Conservation (phyloP, 164 flowering plant genomes). For the Vitis cinerea region DNA sequence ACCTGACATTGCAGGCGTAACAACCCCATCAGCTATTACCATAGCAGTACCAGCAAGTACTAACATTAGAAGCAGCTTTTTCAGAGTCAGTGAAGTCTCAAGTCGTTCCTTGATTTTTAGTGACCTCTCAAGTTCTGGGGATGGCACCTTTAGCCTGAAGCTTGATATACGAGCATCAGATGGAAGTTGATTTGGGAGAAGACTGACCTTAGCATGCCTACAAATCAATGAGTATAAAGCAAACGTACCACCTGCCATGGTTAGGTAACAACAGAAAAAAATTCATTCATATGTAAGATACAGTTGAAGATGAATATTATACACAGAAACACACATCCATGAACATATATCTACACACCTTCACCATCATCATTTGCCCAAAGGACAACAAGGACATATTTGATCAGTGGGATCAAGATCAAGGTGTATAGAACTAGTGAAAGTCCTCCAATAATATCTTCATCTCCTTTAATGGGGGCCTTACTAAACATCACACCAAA, state of each 20-base stretch:
- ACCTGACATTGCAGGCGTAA: constrained; percentile 99
- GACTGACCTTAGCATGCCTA: constrained; percentile 97
- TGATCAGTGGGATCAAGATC: constrained; percentile 85
- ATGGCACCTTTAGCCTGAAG: constrained; percentile 96
- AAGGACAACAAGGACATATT: constrained; percentile 86
- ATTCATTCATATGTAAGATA: background rate
- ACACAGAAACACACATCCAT: background rate
- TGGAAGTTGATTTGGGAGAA: constrained; percentile 95
- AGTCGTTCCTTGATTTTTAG: constrained; percentile 87
- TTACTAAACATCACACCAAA: constrained; percentile 95
- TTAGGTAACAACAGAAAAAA: constrained; percentile 7
- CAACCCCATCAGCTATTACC: constrained; percentile 96
- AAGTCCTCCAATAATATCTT: constrained; percentile 91
- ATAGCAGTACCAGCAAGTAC: constrained; percentile 97
- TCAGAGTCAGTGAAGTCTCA: constrained; percentile 75
- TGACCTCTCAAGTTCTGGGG: constrained; percentile 97
- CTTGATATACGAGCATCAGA: constrained; percentile 99
- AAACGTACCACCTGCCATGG: constrained; percentile 92
- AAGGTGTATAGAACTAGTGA: constrained; percentile 89
- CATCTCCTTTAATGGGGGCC: constrained; percentile 71
- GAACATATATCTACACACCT: constrained; percentile 49
- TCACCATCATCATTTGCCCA: constrained; percentile 99
- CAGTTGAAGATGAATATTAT: background rate
- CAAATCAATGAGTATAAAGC: constrained; percentile 95
- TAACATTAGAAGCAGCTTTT: constrained; percentile 75